Percentiles rank a stretch among this genome's conserved stretches.
These are phyloP conservation scores for Solanum chmielewskii DNA, from an alignment of 257 asterid genomes.

Conservation along the genomic window DNA sequence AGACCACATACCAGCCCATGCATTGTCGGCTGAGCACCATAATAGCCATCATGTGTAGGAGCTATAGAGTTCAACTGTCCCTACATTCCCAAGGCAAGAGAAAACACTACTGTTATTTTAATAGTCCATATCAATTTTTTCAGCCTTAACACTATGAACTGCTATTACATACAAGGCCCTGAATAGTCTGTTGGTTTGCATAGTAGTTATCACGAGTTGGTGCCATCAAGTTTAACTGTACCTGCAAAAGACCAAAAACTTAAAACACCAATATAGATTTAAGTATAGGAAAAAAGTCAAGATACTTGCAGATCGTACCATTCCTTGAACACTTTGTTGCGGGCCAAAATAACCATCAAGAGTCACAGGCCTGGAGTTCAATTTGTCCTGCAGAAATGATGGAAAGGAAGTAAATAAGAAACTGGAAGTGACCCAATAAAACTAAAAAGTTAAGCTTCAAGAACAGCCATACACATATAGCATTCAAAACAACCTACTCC, in stretches of 20 bases:
- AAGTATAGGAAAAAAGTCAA: not conserved
- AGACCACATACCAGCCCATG: slow-evolving; percentile 64
- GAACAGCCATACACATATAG: not conserved
- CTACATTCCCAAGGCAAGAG: slow-evolving; percentile 27
- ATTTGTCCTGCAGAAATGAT: slow-evolving; percentile 46
- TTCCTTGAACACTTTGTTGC: slow-evolving; percentile 74
- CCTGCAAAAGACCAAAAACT: slow-evolving; percentile 33
- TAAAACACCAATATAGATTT: not conserved
- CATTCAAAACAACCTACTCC: not conserved
- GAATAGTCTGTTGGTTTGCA: slow-evolving; percentile 67
- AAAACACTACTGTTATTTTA: not conserved
- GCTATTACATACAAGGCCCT: slow-evolving; percentile 63
- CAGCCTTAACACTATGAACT: not conserved
- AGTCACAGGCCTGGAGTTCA: slow-evolving; percentile 58
- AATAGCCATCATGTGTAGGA: slow-evolving; percentile 73
- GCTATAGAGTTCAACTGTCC: slow-evolving; percentile 91
- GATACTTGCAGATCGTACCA: slow-evolving; percentile 37
- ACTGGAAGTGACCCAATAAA: not conserved
- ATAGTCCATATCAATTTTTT: not conserved
- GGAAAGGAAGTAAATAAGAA: not conserved
- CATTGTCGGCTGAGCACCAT: slow-evolving; percentile 60
- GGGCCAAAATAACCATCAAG: slow-evolving; percentile 70
- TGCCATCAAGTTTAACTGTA: slow-evolving; percentile 72
- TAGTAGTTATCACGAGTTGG: slow-evolving; percentile 82
- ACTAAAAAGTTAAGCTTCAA: not conserved